Conservation (phyloP, 2,329 filamentous ascomycete species). For the Pestalotiopsis sp. region DNA sequence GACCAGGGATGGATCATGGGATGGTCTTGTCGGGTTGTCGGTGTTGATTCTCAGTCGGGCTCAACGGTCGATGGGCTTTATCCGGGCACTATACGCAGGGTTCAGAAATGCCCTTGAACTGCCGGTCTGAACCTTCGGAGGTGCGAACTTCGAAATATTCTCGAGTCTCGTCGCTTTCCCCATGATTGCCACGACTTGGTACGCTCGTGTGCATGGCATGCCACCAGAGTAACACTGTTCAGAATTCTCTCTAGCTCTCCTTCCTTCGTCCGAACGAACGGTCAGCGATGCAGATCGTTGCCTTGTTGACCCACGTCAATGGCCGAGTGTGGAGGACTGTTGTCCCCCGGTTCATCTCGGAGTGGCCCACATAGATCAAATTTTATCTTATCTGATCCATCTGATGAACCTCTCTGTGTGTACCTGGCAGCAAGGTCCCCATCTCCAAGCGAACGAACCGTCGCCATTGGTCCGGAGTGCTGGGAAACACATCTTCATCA, state of each 20-base stretch:
- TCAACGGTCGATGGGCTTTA: too few species aligned
- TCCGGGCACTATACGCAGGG: too few species aligned
- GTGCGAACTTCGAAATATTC: too few species aligned
- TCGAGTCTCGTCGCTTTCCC: too few species aligned
- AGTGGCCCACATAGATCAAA: slow-evolving; percentile 9
- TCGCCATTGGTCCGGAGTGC: background rate
- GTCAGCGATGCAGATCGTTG: background rate
- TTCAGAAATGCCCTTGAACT: too few species aligned
- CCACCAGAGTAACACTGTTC: background rate
- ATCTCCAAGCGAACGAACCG: background rate
- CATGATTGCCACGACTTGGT: background rate
- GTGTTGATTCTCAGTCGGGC: too few species aligned
- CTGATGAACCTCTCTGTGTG: background rate
- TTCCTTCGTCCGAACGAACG: background rate
- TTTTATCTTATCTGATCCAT: slow-evolving; percentile 13
- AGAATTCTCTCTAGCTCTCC: background rate
- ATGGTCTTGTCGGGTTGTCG: too few species aligned
- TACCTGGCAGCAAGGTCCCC: background rate
- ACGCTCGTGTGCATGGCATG: background rate
- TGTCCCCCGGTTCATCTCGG: slow-evolving; percentile 1
- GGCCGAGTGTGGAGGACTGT: slow-evolving; percentile 2
- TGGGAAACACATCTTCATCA: background rate
- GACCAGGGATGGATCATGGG: too few species aligned
- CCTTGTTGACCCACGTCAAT: background rate
- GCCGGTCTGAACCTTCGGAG: too few species aligned